These are phyloP conservation scores for Syzygium oleosum DNA, from an alignment of 345 rosid species.

Conservation along the genomic window DNA sequence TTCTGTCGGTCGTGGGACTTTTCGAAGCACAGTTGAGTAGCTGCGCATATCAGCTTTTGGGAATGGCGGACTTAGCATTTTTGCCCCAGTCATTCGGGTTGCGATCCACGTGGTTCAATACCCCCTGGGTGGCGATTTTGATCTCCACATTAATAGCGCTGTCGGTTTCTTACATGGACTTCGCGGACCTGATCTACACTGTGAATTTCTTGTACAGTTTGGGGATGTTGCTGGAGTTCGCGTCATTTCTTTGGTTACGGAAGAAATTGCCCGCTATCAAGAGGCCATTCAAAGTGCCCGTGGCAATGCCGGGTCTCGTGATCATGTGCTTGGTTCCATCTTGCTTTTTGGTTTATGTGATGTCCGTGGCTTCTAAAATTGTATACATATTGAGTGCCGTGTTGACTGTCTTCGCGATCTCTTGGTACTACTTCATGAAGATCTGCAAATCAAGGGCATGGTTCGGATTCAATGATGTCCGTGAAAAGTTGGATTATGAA, in stretches of 20 bases:
- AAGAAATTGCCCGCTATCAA: slow-evolving; percentile 22
- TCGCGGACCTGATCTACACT: slow-evolving; percentile 30
- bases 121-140: slow-evolving; percentile 49
- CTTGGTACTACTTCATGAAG: slow-evolving; percentile 34
- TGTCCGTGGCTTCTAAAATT: slow-evolving; percentile 30
- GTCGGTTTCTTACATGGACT: slow-evolving; percentile 33
- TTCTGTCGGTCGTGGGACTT: slow-evolving; percentile 59
- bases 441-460: slow-evolving; percentile 26
- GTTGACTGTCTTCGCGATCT: slow-evolving; percentile 36
- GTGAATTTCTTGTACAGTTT: slow-evolving; percentile 42
- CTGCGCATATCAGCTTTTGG: slow-evolving; percentile 49
- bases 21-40: slow-evolving; percentile 85
- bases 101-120: slow-evolving; percentile 32
- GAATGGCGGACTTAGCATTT: slow-evolving; percentile 55
- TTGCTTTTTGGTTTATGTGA: slow-evolving; percentile 30
- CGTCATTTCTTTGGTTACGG: slow-evolving; percentile 43
- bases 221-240: slow-evolving; percentile 51
- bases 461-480: slow-evolving; percentile 13
- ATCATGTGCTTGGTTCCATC: slow-evolving; percentile 46
- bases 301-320: slow-evolving; percentile 27
- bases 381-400: slow-evolving; percentile 33
- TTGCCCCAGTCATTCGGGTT: slow-evolving; percentile 24
- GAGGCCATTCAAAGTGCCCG: slow-evolving; percentile 35
- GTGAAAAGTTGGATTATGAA: background rate
- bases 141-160: slow-evolving; percentile 27